Percentiles rank a stretch among this genome's conserved stretches.
These are phyloP conservation scores for Neurospora sp. DNA, from an alignment of 2,329 filamentous ascomycete genomes.

Conservation along the genomic window DNA sequence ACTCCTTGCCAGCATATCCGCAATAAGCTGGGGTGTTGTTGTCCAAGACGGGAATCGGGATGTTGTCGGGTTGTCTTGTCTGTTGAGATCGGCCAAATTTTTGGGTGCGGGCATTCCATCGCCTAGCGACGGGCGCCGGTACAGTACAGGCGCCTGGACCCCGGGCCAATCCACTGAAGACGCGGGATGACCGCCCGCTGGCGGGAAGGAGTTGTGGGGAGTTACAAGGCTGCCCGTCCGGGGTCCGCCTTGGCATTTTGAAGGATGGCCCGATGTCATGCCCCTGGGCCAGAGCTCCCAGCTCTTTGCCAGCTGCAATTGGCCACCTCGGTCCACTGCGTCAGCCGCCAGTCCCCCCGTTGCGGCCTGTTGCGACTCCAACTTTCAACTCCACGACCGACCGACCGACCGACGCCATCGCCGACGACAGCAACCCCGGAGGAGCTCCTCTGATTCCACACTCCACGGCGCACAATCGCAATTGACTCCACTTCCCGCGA, in stretches of 20 bases:
- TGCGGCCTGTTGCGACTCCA: conserved; percentile 6
- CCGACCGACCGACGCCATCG: conserved; percentile 4
- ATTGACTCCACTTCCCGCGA: conserved; percentile 23
- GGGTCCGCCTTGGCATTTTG: not conserved
- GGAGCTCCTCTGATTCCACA: not conserved
- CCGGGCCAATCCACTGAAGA: not conserved
- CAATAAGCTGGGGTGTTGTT: conserved; percentile 1
- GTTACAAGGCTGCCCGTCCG: not conserved
- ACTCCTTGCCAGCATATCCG: conserved; percentile 21
- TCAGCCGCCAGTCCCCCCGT: conserved; percentile 14
- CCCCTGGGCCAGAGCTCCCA: not conserved
- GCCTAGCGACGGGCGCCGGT: not conserved
- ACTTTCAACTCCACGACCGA: conserved; percentile 9
- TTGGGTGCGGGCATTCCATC: conserved; percentile 1
- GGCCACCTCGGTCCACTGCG: conserved; percentile 9
- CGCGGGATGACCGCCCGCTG: not conserved
- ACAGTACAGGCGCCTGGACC: not conserved
- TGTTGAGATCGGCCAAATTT: conserved; percentile 4
- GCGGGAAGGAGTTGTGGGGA: not conserved
- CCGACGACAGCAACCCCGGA: conserved; percentile 2
- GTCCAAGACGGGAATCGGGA: not conserved
- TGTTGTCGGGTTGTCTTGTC: not conserved
- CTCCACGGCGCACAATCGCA: conserved; percentile 5
- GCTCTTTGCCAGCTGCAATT: not conserved
- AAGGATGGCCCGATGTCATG: not conserved